Base-by-base conservation (phyloP, 2,329 filamentous ascomycete genomes). In the Neocucurbitaria cava region DNA sequence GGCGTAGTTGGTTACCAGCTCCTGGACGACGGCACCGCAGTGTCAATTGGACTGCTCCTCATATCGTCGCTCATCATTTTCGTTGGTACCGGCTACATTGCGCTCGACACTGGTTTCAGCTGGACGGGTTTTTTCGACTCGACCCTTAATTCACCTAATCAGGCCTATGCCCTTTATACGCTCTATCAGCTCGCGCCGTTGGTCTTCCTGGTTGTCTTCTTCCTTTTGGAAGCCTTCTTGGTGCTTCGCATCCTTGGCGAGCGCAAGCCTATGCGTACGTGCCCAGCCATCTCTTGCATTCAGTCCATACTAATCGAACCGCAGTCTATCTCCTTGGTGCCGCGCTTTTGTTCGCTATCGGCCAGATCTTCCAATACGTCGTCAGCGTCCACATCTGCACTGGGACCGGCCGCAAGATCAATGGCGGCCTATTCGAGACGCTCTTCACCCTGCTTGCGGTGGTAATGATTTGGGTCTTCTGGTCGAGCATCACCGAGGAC, bases 401-500 rank as follows among this genome's bases (percentile, higher is more conserved):
- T 20, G 91, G 91, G 40, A 91, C 92, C 0, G 72, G 82, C 38
- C 92, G 92, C 62, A 92, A 90, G 75, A 96, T 99, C 71, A 94
- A 99, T 72, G 95, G 95, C 45, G 87, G 94, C 5, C 78, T 99
- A 0, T 99, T 99, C 76, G 86, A 97, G 76, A 96, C 93, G 0
- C 80, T 98, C 6, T 98, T 99, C 79, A 98, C 93, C 0, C 82
- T 97, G 0, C 79, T 94, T 11, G 84, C 93, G 0, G 92, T 99
- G 4, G 83, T 91, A 17, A 87, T 87, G 78, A 79, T 97, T 61
- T 99, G 95, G 93, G 77, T 91, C 52, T 99, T 99, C 82, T 99
- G 95, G 95, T 96, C 92, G 42, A 97, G 92, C 79, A 99, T 99
- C 69, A 99, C 95, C 15, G 95, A 99, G 78, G 95, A 99, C 70